A percentile compares a stretch with the other conserved stretches of the same genome.
Evolutionary conservation across 257 asterid species (phyloP).

Genomic region (Solanum arcanum): DNA sequence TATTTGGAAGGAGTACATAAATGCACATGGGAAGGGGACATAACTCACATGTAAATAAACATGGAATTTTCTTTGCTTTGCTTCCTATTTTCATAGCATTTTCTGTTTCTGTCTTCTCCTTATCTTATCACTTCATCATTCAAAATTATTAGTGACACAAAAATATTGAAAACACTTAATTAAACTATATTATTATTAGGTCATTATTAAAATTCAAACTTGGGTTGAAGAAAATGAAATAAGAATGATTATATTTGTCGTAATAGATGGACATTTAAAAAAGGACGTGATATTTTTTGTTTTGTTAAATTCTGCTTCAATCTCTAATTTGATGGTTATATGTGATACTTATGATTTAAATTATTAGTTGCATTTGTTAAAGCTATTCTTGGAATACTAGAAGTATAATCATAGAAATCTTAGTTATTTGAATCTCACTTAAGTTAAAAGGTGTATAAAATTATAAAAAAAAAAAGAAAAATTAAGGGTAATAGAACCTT

Average conservation of each 20-base stretch:
- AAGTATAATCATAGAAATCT: no score
- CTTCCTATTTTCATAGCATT: conserved; percentile 6
- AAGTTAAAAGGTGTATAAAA: no score
- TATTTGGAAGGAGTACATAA: neutral
- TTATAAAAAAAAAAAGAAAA: no score
- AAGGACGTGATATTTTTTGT: neutral
- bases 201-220: neutral
- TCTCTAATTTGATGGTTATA: no score
- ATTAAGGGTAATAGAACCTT: no score
- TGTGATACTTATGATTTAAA: neutral
- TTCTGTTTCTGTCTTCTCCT: neutral
- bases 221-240: no score
- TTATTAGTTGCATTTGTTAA: neutral
- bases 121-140: neutral
- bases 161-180: neutral
- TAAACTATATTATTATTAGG: neutral
- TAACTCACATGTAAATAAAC: conserved; percentile 22
- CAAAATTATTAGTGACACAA: neutral
- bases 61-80: conserved; percentile 13
- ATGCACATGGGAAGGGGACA: conserved; percentile 27
- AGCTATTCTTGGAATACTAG: neutral
- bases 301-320: neutral
- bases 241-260: no score
- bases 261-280: no score
- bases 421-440: no score